Percentiles rank a stretch among this genome's conserved stretches.
Evolutionary conservation across 73 alveolate species (phyloP).

Genomic region (Paramecium sonneborni): DNA sequence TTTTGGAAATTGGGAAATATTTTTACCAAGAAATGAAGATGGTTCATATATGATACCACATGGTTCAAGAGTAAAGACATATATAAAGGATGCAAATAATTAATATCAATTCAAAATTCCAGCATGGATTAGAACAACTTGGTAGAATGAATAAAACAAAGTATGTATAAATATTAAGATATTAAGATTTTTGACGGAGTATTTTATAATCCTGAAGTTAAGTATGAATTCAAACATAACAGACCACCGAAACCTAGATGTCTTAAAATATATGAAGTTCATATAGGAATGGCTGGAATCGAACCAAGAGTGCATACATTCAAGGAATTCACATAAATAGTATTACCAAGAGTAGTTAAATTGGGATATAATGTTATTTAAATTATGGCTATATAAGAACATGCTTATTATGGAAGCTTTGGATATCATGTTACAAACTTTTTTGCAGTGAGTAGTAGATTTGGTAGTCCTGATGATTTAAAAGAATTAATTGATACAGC

Average conservation of each 20-base stretch:
- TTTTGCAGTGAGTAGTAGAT: constrained; percentile 88
- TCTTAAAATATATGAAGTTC: constrained; percentile 95
- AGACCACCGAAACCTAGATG: constrained; percentile 85
- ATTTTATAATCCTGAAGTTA: constrained; percentile 82
- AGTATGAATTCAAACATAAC: constrained; percentile 76
- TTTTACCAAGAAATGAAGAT: constrained; percentile 67
- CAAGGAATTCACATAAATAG: constrained; percentile 88
- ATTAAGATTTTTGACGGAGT: constrained; percentile 72
- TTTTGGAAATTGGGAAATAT: constrained; percentile 78
- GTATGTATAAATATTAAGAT: neutral
- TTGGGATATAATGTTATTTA: constrained; percentile 96
- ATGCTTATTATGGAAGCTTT: constrained; percentile 94
- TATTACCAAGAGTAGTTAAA: constrained; percentile 90
- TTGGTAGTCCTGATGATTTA: constrained; percentile 99
- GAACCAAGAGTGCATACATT: constrained; percentile 93
- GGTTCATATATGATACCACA: constrained; percentile 71
- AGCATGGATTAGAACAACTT: constrained; percentile 80
- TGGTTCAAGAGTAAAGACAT: constrained; percentile 71
- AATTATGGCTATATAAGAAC: constrained; percentile 98
- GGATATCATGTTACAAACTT: constrained; percentile 98
- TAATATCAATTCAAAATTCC: constrained; percentile 79
- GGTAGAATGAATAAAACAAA: constrained; percentile 73
- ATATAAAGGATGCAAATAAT: constrained; percentile 66
- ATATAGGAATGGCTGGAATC: constrained; percentile 96
- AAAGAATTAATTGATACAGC: constrained; percentile 93